Base-by-base conservation (phyloP, 1,284 basidiomycete genomes). In the Ganoderma sinense region DNA sequence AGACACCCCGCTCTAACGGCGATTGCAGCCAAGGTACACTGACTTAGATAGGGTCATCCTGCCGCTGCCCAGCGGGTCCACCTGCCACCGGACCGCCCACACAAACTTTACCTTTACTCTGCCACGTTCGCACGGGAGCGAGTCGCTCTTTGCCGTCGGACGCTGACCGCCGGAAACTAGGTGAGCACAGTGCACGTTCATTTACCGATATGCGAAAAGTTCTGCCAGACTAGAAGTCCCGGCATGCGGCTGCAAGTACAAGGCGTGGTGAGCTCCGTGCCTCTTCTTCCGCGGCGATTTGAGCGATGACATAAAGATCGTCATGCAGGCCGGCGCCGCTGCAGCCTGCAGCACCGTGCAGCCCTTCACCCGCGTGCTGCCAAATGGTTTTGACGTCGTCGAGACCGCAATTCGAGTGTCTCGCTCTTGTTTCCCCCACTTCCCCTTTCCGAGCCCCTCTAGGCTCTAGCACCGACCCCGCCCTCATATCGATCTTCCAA, bases 401-500 rank as follows among this genome's bases (percentile, higher is more conserved):
- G 29, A 56, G 53, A 8, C 48, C 18, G 18, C 31, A 29, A 31
- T 39, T 18, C 36, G 14, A 61, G 8, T 39, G 20, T 39, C 36
- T n/a, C 20, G 29, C 40, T 26, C 10, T 26, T 40, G 39, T 43
- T 43, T 39, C 23, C 16, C 16, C 31, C 11, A 0, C 56, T 33
- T 33, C 31, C 53, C 13, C 26, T 29, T 31, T 55, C 53, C 4
- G 11, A 55, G 53, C 7, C 53, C 53, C 45, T 23, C n/a, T 39
- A 39, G 36, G 36, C 36, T 39, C 36, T 5, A 43, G n/a, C 48
- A n/a, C 29, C 33, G 29, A 13, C 53, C n/a, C n/a, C n/a, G 2
- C 14, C 39, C 11, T n/a, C 58, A 29, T 29, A 61, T 61, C 40
- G 59, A 61, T 61, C 59, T 23, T 61, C 59, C 39, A 13, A 41